Percentiles rank a stretch among this genome's conserved stretches.
Conservation (phyloP, 2,329 filamentous ascomycete genomes). For the Colletotrichum chlorophyti region DNA sequence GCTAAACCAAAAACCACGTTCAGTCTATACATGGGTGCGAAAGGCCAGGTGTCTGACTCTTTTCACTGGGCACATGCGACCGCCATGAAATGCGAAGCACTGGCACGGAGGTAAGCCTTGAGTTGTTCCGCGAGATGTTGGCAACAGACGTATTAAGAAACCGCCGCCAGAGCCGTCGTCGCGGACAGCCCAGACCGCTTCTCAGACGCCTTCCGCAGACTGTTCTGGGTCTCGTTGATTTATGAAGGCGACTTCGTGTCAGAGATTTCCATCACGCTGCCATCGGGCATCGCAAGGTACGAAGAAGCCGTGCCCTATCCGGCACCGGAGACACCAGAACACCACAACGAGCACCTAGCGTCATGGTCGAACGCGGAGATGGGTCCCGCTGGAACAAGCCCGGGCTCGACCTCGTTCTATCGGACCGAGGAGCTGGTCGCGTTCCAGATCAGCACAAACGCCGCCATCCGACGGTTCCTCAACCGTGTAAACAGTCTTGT, state of each 20-base stretch:
- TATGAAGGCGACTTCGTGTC: constrained; percentile 40
- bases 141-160: too few relatives aligned
- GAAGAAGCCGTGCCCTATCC: constrained; percentile 37
- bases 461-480: constrained; percentile 37
- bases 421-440: constrained; percentile 35
- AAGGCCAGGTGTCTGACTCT: constrained; percentile 32
- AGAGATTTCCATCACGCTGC: constrained; percentile 35
- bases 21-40: constrained; percentile 35
- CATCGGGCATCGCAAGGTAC: constrained; percentile 38
- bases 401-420: background rate
- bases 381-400: background rate
- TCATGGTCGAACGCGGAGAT: background rate
- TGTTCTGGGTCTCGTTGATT: constrained; percentile 39
- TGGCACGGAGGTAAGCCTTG: constrained; percentile 28
- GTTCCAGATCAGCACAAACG: constrained; percentile 40
- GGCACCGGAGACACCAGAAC: background rate
- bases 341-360: background rate
- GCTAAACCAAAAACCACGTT: background rate
- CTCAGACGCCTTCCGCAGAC: constrained; percentile 33
- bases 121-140: too few relatives aligned
- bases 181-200: background rate
- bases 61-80: constrained; percentile 36
- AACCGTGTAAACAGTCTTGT: constrained; percentile 39
- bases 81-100: constrained; percentile 36
- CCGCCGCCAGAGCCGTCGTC: background rate